Percentiles rank a stretch among this genome's conserved stretches.
Evolutionary conservation across 1,139 yeast genomes (phyloP).

Genomic region (Hanseniaspora uvarum): DNA sequence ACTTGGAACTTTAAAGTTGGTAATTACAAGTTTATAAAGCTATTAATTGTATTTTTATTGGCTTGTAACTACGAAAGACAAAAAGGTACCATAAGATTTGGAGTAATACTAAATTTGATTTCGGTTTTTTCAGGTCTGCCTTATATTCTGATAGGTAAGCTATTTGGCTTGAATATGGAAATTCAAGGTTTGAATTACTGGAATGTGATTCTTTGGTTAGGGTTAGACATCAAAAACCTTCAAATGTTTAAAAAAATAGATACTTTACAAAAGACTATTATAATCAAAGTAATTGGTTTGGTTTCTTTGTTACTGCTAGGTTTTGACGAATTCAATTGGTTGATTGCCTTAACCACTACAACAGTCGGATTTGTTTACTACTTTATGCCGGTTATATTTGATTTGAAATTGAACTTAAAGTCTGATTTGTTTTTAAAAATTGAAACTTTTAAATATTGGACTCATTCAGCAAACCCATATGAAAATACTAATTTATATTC

Average conservation of each 20-base stretch:
- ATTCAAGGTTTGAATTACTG: slow-evolving; percentile 44
- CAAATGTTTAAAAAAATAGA: slow-evolving; percentile 37
- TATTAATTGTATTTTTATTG: slow-evolving; percentile 1
- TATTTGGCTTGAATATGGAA: not conserved
- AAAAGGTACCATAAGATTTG: slow-evolving; percentile 84
- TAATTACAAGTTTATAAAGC: not conserved
- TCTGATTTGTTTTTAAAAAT: slow-evolving; percentile 50
- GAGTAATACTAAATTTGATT: slow-evolving; percentile 61
- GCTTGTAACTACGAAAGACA: slow-evolving; percentile 52
- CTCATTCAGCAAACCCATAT: slow-evolving; percentile 7
- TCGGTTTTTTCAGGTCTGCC: slow-evolving; percentile 64
- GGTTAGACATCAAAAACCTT: slow-evolving; percentile 37
- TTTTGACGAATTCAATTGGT: slow-evolving; percentile 47
- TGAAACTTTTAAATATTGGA: slow-evolving; percentile 35
- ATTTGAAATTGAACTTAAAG: slow-evolving; percentile 51
- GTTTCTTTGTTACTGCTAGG: slow-evolving; percentile 42
- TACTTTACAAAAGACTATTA: slow-evolving; percentile 37
- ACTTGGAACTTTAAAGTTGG: slow-evolving; percentile 15
- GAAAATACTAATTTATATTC: slow-evolving; percentile 12
- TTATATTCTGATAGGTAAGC: slow-evolving; percentile 46
- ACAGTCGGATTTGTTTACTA: slow-evolving; percentile 48
- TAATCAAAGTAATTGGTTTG: slow-evolving; percentile 41
- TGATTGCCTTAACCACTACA: slow-evolving; percentile 58
- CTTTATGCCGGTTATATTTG: slow-evolving; percentile 27
- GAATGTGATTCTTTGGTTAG: slow-evolving; percentile 43